phyloP scores from a whole-genome alignment of 352 stramenopile genomes.

The Phytophthora cryptogea region DNA sequence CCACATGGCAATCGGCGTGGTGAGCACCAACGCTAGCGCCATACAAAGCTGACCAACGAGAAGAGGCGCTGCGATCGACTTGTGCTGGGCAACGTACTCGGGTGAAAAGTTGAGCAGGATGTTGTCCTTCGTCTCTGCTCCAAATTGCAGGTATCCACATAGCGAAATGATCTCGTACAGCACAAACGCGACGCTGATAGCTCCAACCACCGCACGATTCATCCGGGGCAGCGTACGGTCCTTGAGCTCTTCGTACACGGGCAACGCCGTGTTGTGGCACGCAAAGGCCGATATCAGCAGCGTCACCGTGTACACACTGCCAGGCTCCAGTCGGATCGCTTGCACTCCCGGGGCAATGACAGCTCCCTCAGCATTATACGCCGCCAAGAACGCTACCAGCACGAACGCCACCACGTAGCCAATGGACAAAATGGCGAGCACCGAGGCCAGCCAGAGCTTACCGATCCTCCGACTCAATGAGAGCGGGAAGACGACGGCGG shows the following conservation, averaged over 20 bases:
- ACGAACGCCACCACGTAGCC: slow-evolving; percentile 74
- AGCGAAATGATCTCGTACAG: slow-evolving; percentile 75
- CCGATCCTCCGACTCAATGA: slow-evolving; percentile 61
- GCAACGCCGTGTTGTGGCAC: slow-evolving; percentile 78
- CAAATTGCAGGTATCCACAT: slow-evolving; percentile 76
- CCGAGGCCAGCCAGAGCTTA: slow-evolving; percentile 62
- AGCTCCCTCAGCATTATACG: slow-evolving; percentile 17
- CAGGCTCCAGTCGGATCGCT: slow-evolving; percentile 58
- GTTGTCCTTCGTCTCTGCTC: slow-evolving; percentile 65
- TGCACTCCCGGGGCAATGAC: slow-evolving; percentile 24
- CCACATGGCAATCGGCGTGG: slow-evolving; percentile 76
- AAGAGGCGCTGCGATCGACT: slow-evolving; percentile 48
- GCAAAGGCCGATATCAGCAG: slow-evolving; percentile 76
- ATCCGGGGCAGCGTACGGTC: slow-evolving; percentile 57
- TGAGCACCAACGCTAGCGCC: slow-evolving; percentile 65
- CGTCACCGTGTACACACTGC: slow-evolving; percentile 76
- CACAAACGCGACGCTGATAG: slow-evolving; percentile 65
- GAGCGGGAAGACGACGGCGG: slow-evolving; percentile 58
- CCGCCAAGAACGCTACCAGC: slow-evolving; percentile 46
- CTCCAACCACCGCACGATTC: slow-evolving; percentile 65
- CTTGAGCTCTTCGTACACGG: slow-evolving; percentile 78
- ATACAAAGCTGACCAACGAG: slow-evolving; percentile 68
- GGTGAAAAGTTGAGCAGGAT: slow-evolving; percentile 81
- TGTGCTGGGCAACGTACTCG: slow-evolving; percentile 53
- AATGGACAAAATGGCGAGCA: slow-evolving; percentile 71